Evolutionary conservation across 345 rosid genomes (phyloP).

Genomic region (Citrus maxima): DNA sequence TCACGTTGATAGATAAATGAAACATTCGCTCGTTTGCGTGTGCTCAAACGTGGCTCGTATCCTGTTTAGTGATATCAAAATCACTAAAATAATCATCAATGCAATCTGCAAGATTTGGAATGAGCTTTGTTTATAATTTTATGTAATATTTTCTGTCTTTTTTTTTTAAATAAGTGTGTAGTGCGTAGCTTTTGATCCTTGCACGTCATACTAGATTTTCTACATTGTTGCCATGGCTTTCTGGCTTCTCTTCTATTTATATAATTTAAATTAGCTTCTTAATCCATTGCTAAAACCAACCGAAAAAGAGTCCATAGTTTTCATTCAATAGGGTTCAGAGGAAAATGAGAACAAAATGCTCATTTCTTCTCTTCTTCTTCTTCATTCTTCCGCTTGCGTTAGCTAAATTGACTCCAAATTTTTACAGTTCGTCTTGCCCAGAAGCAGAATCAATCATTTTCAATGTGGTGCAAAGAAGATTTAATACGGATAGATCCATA

Average conservation of each 20-base stretch:
- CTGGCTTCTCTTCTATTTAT: too few relatives aligned
- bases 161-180: too few relatives aligned
- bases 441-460: constrained; percentile 55
- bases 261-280: not conserved
- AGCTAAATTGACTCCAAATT: constrained; percentile 51
- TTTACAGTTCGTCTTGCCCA: constrained; percentile 58
- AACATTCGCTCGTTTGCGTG: too few relatives aligned
- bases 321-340: not conserved
- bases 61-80: too few relatives aligned
- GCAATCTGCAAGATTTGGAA: too few relatives aligned
- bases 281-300: not conserved
- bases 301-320: too few relatives aligned
- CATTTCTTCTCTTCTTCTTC: constrained; percentile 21
- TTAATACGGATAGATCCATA: constrained; percentile 37
- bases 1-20: too few relatives aligned
- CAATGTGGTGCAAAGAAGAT: constrained; percentile 35
- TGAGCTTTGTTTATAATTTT: too few relatives aligned
- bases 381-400: constrained; percentile 31
- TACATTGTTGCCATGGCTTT: not conserved
- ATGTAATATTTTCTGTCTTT: too few relatives aligned
- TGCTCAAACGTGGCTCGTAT: too few relatives aligned
- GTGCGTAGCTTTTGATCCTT: not conserved
- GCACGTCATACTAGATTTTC: not conserved
- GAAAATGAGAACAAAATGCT: constrained; percentile 6
- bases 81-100: too few relatives aligned